Conservation (phyloP, 106 monocot genomes). For the Dactylorhiza incarnata region DNA sequence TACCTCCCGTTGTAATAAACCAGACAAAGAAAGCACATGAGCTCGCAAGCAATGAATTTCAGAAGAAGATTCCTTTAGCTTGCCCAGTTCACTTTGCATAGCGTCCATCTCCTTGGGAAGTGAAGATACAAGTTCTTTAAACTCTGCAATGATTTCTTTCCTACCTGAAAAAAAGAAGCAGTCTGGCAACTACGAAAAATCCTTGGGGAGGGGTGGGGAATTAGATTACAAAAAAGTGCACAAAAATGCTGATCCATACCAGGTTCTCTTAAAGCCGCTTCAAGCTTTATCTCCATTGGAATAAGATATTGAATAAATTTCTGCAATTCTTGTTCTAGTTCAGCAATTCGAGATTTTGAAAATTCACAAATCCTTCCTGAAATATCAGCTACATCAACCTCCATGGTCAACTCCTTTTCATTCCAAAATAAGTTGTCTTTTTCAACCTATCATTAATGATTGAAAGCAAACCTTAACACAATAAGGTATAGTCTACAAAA, state of each 20-base stretch:
- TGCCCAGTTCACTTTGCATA: constrained; percentile 72
- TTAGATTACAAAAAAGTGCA: neutral
- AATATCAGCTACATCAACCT: constrained; percentile 60
- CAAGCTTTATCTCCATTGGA: constrained; percentile 45
- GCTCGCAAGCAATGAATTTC: constrained; percentile 71
- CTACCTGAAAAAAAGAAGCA: constrained; percentile 46
- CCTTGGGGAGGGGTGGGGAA: neutral
- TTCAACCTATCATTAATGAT: constrained; percentile 48
- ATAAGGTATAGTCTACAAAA: constrained; percentile 4
- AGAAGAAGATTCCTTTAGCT: constrained; percentile 56
- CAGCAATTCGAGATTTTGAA: constrained; percentile 47
- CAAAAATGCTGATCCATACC: constrained; percentile 23
- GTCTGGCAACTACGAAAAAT: neutral
- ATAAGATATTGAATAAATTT: constrained; percentile 40
- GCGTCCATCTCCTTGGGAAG: constrained; percentile 59
- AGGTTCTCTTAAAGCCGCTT: constrained; percentile 70
- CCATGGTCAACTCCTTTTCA: constrained; percentile 64
- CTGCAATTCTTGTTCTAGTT: constrained; percentile 42
- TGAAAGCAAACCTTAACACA: constrained; percentile 11
- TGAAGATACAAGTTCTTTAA: constrained; percentile 67
- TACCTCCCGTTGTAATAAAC: constrained; percentile 61
- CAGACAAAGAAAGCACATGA: constrained; percentile 67
- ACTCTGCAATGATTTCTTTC: constrained; percentile 68
- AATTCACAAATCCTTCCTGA: constrained; percentile 33
- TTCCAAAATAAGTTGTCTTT: constrained; percentile 66